A percentile compares a stretch with the other conserved stretches of the same genome.
Evolutionary conservation across 2,329 filamentous ascomycete genomes (phyloP).

Genomic region (Aspergillus candidus): DNA sequence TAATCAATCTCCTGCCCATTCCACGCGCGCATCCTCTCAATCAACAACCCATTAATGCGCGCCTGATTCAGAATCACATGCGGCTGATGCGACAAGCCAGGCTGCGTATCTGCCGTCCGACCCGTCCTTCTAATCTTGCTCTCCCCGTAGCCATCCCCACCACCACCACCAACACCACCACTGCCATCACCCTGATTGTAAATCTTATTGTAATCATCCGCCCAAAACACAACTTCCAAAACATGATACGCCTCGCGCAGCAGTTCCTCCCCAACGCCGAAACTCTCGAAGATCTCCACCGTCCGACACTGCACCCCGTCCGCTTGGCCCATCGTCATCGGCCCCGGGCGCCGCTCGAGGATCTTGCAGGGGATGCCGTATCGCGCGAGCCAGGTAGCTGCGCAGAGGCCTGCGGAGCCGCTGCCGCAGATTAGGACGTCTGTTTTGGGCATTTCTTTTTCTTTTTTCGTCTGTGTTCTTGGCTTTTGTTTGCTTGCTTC

Average conservation of each 20-base stretch:
- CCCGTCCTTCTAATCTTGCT: constrained; percentile 43
- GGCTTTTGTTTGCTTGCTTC: too few species aligned
- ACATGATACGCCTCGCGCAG: constrained; percentile 54
- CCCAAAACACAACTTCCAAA: constrained; percentile 55
- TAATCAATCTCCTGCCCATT: constrained; percentile 49
- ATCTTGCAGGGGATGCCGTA: constrained; percentile 53
- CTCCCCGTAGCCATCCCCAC: constrained; percentile 7
- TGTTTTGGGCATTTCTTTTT: constrained; percentile 14
- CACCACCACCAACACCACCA: too few species aligned
- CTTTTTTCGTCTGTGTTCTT: too few species aligned
- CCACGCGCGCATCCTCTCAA: constrained; percentile 44
- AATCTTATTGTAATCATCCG: constrained; percentile 18
- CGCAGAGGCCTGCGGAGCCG: constrained; percentile 57
- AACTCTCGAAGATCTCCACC: constrained; percentile 57
- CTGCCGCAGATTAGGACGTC: constrained; percentile 58
- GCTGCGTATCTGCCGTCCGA: constrained; percentile 49
- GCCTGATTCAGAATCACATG: constrained; percentile 56
- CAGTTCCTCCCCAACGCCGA: constrained; percentile 50
- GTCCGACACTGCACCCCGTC: constrained; percentile 58
- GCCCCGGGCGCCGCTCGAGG: constrained; percentile 52
- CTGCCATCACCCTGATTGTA: too few species aligned
- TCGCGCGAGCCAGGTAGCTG: constrained; percentile 56
- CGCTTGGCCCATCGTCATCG: constrained; percentile 55
- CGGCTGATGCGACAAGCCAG: constrained; percentile 48
- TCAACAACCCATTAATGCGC: constrained; percentile 49